Evolutionary conservation across 2,329 filamentous ascomycete species (phyloP).

Genomic region (Fusarium aywerte): DNA sequence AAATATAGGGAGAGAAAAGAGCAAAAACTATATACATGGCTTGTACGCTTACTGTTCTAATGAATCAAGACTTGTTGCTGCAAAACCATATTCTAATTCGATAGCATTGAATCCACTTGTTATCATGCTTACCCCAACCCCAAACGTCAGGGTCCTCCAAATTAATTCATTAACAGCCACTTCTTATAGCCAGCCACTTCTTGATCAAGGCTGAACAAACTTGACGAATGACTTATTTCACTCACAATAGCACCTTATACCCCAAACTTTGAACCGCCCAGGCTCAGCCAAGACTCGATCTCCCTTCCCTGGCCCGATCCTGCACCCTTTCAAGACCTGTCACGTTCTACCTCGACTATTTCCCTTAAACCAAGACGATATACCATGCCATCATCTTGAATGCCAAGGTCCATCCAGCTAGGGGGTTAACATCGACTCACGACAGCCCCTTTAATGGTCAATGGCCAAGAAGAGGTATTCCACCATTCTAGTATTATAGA

Average conservation of each 20-base stretch:
- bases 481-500: not conserved
- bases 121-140: not conserved
- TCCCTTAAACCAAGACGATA: not conserved
- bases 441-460: not conserved
- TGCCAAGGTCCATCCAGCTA: constrained; percentile 21
- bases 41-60: not conserved
- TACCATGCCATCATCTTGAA: not conserved
- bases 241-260: not conserved
- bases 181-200: not conserved
- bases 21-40: not conserved
- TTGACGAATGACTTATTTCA: not conserved
- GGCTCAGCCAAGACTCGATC: constrained; percentile 4
- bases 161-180: not conserved
- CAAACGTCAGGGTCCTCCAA: constrained; percentile 2
- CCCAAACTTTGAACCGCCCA: not conserved
- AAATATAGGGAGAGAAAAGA: constrained; percentile 22
- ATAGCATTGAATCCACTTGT: not conserved
- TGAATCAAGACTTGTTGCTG: not conserved
- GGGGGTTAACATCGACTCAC: not conserved
- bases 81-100: not conserved
- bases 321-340: constrained; percentile 3
- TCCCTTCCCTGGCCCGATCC: constrained; percentile 5
- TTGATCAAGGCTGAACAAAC: constrained; percentile 2
- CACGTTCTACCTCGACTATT: not conserved
- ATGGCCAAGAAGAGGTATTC: not conserved